phyloP scores from a whole-genome alignment of 805 yeast species.

The Candida silvatica region DNA sequence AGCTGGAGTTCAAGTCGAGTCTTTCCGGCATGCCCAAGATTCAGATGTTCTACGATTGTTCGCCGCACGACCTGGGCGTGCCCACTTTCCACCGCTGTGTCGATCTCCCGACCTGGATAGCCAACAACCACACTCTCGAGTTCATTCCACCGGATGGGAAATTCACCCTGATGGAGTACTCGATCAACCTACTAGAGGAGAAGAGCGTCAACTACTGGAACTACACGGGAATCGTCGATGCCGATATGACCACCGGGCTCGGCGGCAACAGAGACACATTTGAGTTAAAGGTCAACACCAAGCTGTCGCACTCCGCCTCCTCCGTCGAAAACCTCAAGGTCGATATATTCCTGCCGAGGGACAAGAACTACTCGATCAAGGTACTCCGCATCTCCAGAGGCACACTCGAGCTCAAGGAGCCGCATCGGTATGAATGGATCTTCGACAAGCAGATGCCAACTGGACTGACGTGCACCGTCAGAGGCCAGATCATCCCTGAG shows the following conservation, averaged over 20 bases:
- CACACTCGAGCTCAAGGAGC: constrained; percentile 47
- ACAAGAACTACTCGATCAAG: constrained; percentile 31
- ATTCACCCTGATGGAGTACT: constrained; percentile 53
- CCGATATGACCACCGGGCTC: constrained; percentile 44
- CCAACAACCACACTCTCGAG: constrained; percentile 36
- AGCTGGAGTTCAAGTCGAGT: constrained; percentile 52
- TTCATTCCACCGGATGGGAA: constrained; percentile 90
- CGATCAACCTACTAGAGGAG: constrained; percentile 38
- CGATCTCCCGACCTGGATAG: constrained; percentile 41
- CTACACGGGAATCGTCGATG: constrained; percentile 44
- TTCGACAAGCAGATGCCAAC: constrained; percentile 48
- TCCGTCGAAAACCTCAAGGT: constrained; percentile 39
- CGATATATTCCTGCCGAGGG: constrained; percentile 23
- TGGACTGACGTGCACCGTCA: constrained; percentile 60
- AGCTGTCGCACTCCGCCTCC: constrained; percentile 35
- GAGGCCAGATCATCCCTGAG: constrained; percentile 34
- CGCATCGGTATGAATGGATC: constrained; percentile 58
- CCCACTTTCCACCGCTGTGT: constrained; percentile 73
- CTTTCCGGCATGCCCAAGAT: constrained; percentile 75
- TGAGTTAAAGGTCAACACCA: constrained; percentile 45
- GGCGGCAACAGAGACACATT: constrained; percentile 51
- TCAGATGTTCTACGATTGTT: constrained; percentile 41
- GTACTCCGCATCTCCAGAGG: constrained; percentile 68
- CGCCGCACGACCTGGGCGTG: constrained; percentile 38
- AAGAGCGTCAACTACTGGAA: constrained; percentile 14